Base-by-base conservation (phyloP, 2,329 filamentous ascomycete species). In the Beauveria medogensis region DNA sequence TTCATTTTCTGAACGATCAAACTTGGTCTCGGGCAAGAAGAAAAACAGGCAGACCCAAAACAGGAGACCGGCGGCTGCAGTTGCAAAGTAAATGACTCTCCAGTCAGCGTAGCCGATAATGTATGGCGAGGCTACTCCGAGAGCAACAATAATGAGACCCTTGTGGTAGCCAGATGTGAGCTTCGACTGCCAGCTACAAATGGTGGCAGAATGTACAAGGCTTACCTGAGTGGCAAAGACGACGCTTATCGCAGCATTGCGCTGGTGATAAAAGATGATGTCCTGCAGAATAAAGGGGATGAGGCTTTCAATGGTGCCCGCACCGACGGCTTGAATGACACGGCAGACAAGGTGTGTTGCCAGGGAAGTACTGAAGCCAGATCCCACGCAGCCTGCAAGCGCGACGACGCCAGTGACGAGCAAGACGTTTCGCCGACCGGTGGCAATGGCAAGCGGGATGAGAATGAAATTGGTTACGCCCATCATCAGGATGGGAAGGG, bases 281-380 rank as follows among this genome's bases (percentile, higher is more conserved):
- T 76, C 73, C 66, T 75, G 73, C 1, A 74, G 69, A 37, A 76
- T 71, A 12, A 76, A 66, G 3, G 74, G 73, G 7, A 75, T 69
- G 22, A 76, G 60, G 1, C 72, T 71, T 62, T 74, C 72, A 18
- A 72, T 70, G 0, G 72, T 68, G 4, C 73, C 73, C 0, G 71
- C 72, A 1, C 73, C 74, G 9, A 75, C 63, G 0, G 72, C 74
- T 62, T 74, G 69, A 16, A 75, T 61, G 22, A 67, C 69, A 9
- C 73, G 63, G 2, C 73, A 73, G 1, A 68, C 70, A 5, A 75
- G 59, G 57, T 75, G 74, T 12, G 65, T 65, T 3, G 65, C 61
- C 2, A 74, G 63, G 1, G 66, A 65, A 2, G 64, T 65, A 53
- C 72, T 74, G 30, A 71, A 63, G 2, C 69, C 73, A 0, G 74